These are phyloP conservation scores for Oemleria cerasiformis DNA, from an alignment of 306 rosid species.

Conservation along the genomic window DNA sequence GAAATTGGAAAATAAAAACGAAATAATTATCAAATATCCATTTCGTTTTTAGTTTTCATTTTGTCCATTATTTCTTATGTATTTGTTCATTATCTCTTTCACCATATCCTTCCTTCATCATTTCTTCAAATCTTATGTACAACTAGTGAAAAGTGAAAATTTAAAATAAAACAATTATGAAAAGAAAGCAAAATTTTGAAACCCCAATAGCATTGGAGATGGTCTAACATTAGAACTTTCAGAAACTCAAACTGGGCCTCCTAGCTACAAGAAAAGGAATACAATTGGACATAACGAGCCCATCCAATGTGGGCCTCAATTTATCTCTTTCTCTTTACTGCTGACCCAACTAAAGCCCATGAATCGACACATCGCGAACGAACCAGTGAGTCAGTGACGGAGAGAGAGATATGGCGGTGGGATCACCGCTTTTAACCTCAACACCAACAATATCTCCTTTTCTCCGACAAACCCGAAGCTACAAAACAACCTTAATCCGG, in stretches of 20 bases:
- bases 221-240: no score
- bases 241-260: background rate
- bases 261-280: background rate
- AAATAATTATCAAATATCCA: no score
- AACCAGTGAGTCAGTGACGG: background rate
- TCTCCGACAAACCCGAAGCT: constrained; percentile 22
- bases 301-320: background rate
- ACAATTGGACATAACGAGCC: background rate
- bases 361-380: background rate
- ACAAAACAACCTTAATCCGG: constrained; percentile 2
- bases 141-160: no score
- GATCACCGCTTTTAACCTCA: background rate
- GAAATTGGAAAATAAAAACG: no score
- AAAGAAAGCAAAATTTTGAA: no score
- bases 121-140: no score
- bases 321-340: background rate
- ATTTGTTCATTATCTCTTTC: no score
- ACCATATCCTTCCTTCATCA: no score
- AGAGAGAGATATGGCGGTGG: constrained; percentile 8
- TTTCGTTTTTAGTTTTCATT: no score
- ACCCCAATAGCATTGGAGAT: no score
- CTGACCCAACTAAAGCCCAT: background rate
- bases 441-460: constrained; percentile 12
- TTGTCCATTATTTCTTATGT: no score
- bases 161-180: no score